Percentiles rank a stretch among this genome's conserved stretches.
These are phyloP conservation scores for Kodamaea jinghongensis DNA, from an alignment of 805 yeast genomes.

Conservation along the genomic window DNA sequence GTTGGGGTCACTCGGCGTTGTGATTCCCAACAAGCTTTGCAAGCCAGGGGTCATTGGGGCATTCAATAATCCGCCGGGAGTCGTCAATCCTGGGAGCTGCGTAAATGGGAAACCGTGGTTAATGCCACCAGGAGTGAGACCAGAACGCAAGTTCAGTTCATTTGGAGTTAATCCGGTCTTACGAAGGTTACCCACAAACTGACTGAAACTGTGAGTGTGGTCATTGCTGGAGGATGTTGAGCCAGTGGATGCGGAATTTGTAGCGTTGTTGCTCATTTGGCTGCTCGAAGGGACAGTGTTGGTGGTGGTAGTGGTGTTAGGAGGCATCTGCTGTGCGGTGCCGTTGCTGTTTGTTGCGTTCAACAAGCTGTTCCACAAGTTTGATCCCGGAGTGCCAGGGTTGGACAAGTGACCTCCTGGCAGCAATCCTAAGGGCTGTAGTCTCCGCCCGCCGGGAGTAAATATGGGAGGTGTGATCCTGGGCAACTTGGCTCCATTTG, in stretches of 20 bases:
- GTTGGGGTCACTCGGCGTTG: conserved; percentile 9
- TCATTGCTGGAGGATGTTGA: conserved; percentile 1
- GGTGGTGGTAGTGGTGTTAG: not conserved
- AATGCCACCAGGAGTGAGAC: conserved; percentile 61
- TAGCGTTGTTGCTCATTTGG: not conserved
- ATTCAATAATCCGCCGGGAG: conserved; percentile 39
- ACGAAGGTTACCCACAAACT: conserved; percentile 29
- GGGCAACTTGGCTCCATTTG: conserved; percentile 21
- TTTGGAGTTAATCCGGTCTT: conserved; percentile 72
- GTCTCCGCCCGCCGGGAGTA: conserved; percentile 59
- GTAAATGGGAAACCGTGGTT: conserved; percentile 37
- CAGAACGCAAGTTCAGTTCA: conserved; percentile 69
- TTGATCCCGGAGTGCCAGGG: conserved; percentile 52
- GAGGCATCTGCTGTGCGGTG: conserved; percentile 8
- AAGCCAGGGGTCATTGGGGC: conserved; percentile 51
- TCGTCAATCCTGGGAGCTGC: conserved; percentile 35
- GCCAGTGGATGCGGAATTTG: conserved; percentile 11
- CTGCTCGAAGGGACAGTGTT: conserved; percentile 3
- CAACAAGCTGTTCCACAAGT: conserved; percentile 47
- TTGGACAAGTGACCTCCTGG: conserved; percentile 42
- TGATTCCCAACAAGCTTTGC: conserved; percentile 35
- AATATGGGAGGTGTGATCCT: conserved; percentile 48
- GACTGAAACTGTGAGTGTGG: conserved; percentile 18
- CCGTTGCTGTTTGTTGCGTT: conserved; percentile 33
- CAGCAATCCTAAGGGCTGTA: conserved; percentile 52